Evolutionary conservation across 1,284 basidiomycete genomes (phyloP), one percentile per base, ranked within the genome.

Genomic region (Papiliotrema terrestris): DNA sequence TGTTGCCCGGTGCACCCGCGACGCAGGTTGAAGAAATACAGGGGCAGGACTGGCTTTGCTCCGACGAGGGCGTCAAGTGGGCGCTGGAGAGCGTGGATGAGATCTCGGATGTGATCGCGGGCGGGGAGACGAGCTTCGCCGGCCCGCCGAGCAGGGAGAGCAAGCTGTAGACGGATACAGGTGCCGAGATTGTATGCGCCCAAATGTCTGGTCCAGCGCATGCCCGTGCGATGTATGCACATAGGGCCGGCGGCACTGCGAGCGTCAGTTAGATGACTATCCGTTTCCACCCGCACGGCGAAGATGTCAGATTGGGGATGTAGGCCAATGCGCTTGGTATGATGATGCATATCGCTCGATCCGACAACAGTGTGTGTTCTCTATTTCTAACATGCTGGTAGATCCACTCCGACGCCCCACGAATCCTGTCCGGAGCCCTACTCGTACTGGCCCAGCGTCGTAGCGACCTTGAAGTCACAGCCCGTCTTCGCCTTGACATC

Each of bases 11-110:
- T 50, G 69, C 70, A 6, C 68, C 67, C 6, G 80, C 85, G 63
- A 84, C 80, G 58, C 80, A 80, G 25, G 80, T 86, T 66, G 84
- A 79, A 58, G 81, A 63, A 39, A 57, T 75, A 6, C 54, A 66
- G 56, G 75, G 77, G 14, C 87, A 83, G 65, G 92, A 93, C 67
- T 98, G 89, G 88, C 82, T 98, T 36, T 82, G 86, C 23, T 88
- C 83, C 49, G 91, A 96, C 71, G 89, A 93, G 73, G 95, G 95
- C 35, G 86, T 89, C 26, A 84, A 87, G 74, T 98, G 95, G 95
- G 86, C 95, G 39, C 79, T 98, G 61, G 84, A 87, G 68, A 87
- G 85, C 47, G 86, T 95, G 38, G 95, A 98, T 78, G 80, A 84
- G 53, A 54, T 67, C n/a, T 58, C 59, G 32, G 54, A 58, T 41